Base-by-base conservation (phyloP, 2,329 filamentous ascomycete species). In the Lachnellula cervina region DNA sequence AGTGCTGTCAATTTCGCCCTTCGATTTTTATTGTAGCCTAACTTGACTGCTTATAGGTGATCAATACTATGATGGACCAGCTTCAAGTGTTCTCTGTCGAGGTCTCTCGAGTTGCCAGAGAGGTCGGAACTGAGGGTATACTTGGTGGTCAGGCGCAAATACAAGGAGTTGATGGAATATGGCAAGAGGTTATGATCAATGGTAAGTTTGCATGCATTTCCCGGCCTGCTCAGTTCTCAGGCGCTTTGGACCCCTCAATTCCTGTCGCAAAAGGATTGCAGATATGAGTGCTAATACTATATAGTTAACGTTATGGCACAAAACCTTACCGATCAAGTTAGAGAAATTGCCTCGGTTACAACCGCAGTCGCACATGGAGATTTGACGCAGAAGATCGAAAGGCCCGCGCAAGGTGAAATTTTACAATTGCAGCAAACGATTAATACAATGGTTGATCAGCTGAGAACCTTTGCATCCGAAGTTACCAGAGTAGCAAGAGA, bases 31-130 rank as follows among this genome's bases (percentile, higher is more conserved):
- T 44, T 38, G 14, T 43, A 40, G 9, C 21, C 42, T 59, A 55
- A 59, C 43, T 40, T n/a, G 28, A 17, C 19, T 47, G 16, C 46
- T 34, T 38, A 13, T 55, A 70, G 67, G 67, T 70, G 37, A 97
- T 97, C 76, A 97, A 97, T 72, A 95, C 89, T 64, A 97, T 97
- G 93, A 96, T 97, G 84, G 93, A 97, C 70, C 93, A 97, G 73
- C 80, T 97, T 57, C 92, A 97, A 71, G 89, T 95, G 58, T 97
- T 97, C 73, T 93, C 93, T 62, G 95, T 90, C 72, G 92, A 97
- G 76, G 93, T 97, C 68, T 97, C 93, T 35, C 88, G 90, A 64
- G 86, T 97, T 64, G 93, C 93, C 52, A 89, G 90, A 71, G 93
- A 97, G 73, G 93, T 97, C 77, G 93, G 93, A 65, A 97, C 93